Evolutionary conservation across 2,329 filamentous ascomycete genomes (phyloP).

Genomic region (Didymella pomorum): DNA sequence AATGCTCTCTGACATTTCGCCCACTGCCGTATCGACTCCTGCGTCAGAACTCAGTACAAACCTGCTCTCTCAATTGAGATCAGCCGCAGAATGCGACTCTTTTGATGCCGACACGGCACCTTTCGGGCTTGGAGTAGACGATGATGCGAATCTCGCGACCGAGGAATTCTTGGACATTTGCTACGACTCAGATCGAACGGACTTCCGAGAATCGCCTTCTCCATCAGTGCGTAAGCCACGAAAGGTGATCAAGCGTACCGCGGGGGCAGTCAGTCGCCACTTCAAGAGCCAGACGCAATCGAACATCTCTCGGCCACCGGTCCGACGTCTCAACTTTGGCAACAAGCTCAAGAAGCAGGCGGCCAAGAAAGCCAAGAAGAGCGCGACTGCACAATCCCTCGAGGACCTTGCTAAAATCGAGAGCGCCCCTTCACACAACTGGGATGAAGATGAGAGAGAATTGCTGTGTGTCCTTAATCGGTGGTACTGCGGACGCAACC

Average conservation of each 20-base stretch:
- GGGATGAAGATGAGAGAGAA: constrained; percentile 18
- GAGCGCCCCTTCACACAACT: constrained; percentile 2
- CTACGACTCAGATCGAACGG: constrained; percentile 8
- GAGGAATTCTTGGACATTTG: not conserved
- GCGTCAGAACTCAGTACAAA: too few relatives aligned
- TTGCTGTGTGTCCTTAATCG: constrained; percentile 15
- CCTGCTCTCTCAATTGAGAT: not conserved
- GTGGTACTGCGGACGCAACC: constrained; percentile 17
- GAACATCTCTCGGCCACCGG: not conserved
- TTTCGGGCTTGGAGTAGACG: too few relatives aligned
- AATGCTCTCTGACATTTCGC: not conserved
- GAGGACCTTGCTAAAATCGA: not conserved
- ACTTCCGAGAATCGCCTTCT: constrained; percentile 3
- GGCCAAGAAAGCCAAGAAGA: not conserved
- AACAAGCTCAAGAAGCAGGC: not conserved
- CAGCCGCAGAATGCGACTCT: not conserved
- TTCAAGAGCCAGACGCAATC: not conserved
- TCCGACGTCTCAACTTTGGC: not conserved
- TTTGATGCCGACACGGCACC: not conserved
- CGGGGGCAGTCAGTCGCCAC: not conserved
- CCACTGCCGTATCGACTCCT: not conserved
- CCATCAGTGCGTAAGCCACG: not conserved
- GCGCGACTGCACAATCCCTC: not conserved
- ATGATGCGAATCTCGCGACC: too few relatives aligned
- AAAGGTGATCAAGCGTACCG: not conserved